Evolutionary conservation across 148 eudicot species (phyloP), one percentile per base, ranked within the genome.

Genomic region (Cornus suecica): DNA sequence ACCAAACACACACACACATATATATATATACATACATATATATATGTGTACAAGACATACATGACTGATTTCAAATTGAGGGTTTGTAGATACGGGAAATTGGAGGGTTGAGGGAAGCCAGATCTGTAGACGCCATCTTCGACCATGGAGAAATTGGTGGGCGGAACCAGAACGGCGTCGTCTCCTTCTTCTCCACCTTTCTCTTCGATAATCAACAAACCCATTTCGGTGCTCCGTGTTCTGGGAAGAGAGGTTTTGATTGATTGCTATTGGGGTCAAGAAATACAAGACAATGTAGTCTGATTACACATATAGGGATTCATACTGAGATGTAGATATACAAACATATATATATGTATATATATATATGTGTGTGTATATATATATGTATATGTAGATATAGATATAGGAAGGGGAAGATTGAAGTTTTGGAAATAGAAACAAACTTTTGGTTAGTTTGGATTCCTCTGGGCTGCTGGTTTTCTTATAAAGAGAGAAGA

Each of bases 111-210:
- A 25, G 97, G 97, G 73, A 89, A 89, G 74, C 97, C 93, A 75
- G 97, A 91, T 89, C 97, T 81, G 66, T 85, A 91, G 16, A 91
- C 73, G 45, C 90, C 87, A 37, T 89, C 91, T 82, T 91, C 97
- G 1, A 91, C 97, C 84, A 84, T 84, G 2, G 93, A 85, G 77
- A 91, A 91, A 68, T 91, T 91, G 16, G 54, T 66, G n/a, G 93
- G 93, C 28, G 93, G 88, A 27, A 74, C 71, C 72, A 88, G 76
- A 69, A 84, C 77, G 62, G 30, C 74, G 51, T 73, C 87, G 34
- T 81, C 79, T 5, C 63, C 65, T 56, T 28, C 70, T 23, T 25
- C 80, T 25, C 23, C 71, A 41, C 67, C 80, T n/a, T n/a, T n/a
- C n/a, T n/a, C n/a, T n/a, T n/a, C n/a, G n/a, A n/a, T n/a, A 63